Percentiles rank a stretch among this genome's conserved stretches.
Evolutionary conservation across 139 green algal genomes (phyloP).

Genomic region (Pleodorina starrii): DNA sequence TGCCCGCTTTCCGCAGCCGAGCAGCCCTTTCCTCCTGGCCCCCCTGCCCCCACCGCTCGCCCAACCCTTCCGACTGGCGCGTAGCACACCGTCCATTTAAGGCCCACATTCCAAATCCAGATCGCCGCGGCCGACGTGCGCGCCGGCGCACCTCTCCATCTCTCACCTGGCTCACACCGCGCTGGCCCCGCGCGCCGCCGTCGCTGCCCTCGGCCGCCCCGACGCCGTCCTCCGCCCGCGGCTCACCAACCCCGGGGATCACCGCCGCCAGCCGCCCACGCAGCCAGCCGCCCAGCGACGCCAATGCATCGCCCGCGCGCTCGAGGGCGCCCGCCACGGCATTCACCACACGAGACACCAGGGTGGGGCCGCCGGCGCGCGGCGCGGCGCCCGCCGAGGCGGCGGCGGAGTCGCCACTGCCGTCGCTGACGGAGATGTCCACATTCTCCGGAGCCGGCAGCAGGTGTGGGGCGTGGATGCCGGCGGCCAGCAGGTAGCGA

Average conservation of each 20-base stretch:
- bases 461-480: constrained; percentile 38
- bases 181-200: neutral
- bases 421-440: neutral
- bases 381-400: neutral
- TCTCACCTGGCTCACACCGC: neutral
- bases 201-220: neutral
- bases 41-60: no score
- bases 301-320: constrained; percentile 18
- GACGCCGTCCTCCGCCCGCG: neutral
- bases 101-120: no score
- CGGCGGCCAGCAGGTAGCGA: constrained; percentile 46
- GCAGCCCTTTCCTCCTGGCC: no score
- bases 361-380: neutral
- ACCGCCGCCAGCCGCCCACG: neutral
- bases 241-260: neutral
- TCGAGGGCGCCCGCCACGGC: neutral
- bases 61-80: no score
- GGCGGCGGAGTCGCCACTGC: neutral
- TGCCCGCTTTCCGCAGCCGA: no score
- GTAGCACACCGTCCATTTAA: no score
- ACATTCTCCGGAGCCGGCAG: constrained; percentile 5
- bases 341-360: constrained; percentile 2
- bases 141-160: neutral
- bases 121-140: no score
- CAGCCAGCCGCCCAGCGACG: constrained; percentile 28